A percentile compares a stretch with the other conserved stretches of the same genome.
Conservation (phyloP, 2,329 filamentous ascomycete species). For the Drechslerella stenobrocha region DNA sequence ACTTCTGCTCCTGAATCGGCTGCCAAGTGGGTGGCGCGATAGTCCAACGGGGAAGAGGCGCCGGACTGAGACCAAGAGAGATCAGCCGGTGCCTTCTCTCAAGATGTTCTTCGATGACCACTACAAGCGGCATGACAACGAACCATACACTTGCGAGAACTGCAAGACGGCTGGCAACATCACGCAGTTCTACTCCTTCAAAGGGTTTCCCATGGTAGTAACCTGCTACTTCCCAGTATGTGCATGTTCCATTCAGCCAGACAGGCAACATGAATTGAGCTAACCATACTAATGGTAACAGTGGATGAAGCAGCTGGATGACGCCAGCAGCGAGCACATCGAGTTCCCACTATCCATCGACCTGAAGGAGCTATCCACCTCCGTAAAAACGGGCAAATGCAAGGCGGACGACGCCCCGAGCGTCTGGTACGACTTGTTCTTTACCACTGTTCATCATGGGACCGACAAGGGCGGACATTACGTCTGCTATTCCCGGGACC, state of each 20-base stretch:
- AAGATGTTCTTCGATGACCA: constrained; percentile 45
- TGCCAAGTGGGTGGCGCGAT: constrained; percentile 31
- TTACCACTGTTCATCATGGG: constrained; percentile 42
- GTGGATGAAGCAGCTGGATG: constrained; percentile 43
- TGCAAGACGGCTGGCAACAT: constrained; percentile 34
- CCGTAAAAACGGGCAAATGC: constrained; percentile 20
- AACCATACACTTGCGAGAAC: constrained; percentile 29
- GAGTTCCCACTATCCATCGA: constrained; percentile 42
- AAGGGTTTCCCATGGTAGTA: constrained; percentile 42
- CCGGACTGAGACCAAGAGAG: constrained; percentile 15
- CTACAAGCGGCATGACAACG: constrained; percentile 37
- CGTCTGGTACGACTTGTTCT: constrained; percentile 45
- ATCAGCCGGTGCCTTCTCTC: constrained; percentile 22
- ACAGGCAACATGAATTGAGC: neutral
- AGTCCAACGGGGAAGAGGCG: constrained; percentile 18
- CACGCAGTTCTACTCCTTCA: constrained; percentile 40
- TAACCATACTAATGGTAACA: neutral
- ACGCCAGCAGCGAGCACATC: constrained; percentile 32
- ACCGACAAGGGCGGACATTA: constrained; percentile 39
- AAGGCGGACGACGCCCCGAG: constrained; percentile 38
- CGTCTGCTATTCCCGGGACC: constrained; percentile 42
- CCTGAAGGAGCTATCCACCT: constrained; percentile 28
- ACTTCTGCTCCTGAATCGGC: constrained; percentile 19
- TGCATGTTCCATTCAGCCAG: neutral
- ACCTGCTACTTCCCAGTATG: constrained; percentile 43